Evolutionary conservation across 768 basidiomycete genomes (phyloP), one percentile per base, ranked within the genome.

Genomic region (Cyclocybe aegerita): DNA sequence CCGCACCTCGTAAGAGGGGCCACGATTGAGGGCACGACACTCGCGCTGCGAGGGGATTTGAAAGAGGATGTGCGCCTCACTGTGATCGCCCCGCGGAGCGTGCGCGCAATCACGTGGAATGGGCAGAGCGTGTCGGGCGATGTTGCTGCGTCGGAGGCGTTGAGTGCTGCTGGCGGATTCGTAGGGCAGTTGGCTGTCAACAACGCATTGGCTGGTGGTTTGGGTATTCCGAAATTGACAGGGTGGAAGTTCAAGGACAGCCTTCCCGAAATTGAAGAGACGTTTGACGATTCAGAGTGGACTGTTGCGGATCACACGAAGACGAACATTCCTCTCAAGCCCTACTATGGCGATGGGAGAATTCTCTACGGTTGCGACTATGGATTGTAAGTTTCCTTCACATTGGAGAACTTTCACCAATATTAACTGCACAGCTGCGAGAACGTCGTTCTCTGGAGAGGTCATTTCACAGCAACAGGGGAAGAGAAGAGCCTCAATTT

Each of bases 341-440:
- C 86, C 4, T 71, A 78, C 53, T 88, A 86, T 55, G 88, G 88
- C 1, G 86, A 90, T 54, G 88, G 87, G 1, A 73, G 86, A 34
- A 70, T 91, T n/a, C 68, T 93, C 29, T 92, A 90, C 65, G 90
- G 88, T 1, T 92, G 90, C 60, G 91, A 93, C 65, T 93, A 93
- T 65, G 87, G 83, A 50, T 93, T 85, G 89, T 91, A 52, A 66
- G 85, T 66, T 52, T 39, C 32, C 23, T 46, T 16, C 36, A 31
- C 23, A 2, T 29, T 14, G n/a, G 39, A 32, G 12, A 14, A 38
- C 30, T 31, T 36, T 60, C 35, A 62, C 43, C 42, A 15, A 3
- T 9, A 34, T 16, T 40, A 5, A 11, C 46, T 38, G 4, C 43
- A 15, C 55, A 91, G 90, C 69, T 92, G 90, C 55, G 90, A 93